Evolutionary conservation across 1,139 yeast genomes (phyloP).

Genomic region (Scheffersomyces insectosa): DNA sequence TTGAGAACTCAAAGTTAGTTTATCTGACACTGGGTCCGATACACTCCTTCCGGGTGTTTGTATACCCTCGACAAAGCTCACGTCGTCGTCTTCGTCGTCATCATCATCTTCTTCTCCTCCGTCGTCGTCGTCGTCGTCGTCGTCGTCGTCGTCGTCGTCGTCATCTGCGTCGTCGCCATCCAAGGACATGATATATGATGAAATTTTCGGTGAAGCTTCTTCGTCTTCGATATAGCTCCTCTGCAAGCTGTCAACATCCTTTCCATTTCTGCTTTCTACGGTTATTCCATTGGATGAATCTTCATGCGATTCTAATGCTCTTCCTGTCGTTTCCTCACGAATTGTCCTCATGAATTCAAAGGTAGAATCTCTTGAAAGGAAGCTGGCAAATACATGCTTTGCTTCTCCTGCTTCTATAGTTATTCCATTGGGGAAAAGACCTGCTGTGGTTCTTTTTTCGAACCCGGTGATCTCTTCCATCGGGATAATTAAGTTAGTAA

Average conservation of each 20-base stretch:
- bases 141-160: slow-evolving; percentile 3
- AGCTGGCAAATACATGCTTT: slow-evolving; percentile 81
- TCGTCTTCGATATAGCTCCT: slow-evolving; percentile 40
- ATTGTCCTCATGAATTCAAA: slow-evolving; percentile 64
- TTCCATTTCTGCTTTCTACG: slow-evolving; percentile 4
- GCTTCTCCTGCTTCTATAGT: slow-evolving; percentile 68
- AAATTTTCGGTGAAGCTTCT: slow-evolving; percentile 13
- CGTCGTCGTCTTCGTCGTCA: slow-evolving; percentile 2
- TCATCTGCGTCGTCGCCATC: slow-evolving; percentile 28
- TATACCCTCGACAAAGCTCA: slow-evolving; percentile 1
- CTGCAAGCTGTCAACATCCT: slow-evolving; percentile 13
- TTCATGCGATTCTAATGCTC: slow-evolving; percentile 11
- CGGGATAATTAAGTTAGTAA: slow-evolving; percentile 74
- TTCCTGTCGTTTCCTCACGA: slow-evolving; percentile 45
- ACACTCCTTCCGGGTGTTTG: not conserved
- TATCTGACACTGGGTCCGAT: not conserved
- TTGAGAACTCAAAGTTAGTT: slow-evolving; percentile 7
- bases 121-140: slow-evolving; percentile 5
- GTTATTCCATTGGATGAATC: slow-evolving; percentile 7
- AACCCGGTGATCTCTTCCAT: slow-evolving; percentile 70
- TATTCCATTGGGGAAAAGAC: slow-evolving; percentile 89
- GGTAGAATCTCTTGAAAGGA: slow-evolving; percentile 78
- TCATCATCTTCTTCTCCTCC: slow-evolving; percentile 1
- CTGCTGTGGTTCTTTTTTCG: slow-evolving; percentile 83
- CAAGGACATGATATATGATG: slow-evolving; percentile 21